Percentiles rank a stretch among this genome's conserved stretches.
Evolutionary conservation across 768 basidiomycete species (phyloP).

Genomic region (Russula dissimulans): DNA sequence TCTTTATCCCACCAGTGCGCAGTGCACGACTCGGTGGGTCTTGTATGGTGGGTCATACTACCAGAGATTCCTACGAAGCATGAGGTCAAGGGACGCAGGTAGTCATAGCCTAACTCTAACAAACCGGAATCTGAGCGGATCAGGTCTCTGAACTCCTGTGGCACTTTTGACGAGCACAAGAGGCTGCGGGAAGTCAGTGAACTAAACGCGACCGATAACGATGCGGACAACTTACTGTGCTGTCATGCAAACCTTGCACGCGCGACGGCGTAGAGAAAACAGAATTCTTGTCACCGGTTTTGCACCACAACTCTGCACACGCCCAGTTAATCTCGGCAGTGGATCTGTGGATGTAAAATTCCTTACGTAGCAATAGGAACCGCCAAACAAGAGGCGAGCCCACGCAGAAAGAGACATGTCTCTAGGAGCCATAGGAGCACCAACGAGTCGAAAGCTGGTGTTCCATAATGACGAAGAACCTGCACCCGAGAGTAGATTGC

Average conservation of each 20-base stretch:
- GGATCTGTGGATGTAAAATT: too few species aligned
- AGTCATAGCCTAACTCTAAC: not conserved
- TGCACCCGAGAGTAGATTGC: conserved; percentile 22
- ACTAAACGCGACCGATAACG: not conserved
- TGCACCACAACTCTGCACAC: conserved; percentile 9
- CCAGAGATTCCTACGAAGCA: not conserved
- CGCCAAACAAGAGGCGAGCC: conserved; percentile 11
- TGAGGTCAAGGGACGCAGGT: not conserved
- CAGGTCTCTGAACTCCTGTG: not conserved
- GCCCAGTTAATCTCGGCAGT: too few species aligned
- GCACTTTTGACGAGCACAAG: not conserved
- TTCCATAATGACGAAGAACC: conserved; percentile 25
- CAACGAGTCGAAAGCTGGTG: not conserved
- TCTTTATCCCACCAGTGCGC: conserved; percentile 10
- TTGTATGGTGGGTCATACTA: not conserved
- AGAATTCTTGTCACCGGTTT: conserved; percentile 8
- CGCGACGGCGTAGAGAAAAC: conserved; percentile 14
- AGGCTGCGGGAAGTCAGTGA: not conserved
- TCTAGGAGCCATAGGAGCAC: conserved; percentile 3
- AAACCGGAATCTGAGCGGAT: not conserved
- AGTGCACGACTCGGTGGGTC: not conserved
- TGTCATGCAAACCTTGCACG: conserved; percentile 12
- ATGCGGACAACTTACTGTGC: not conserved
- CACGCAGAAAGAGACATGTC: conserved; percentile 14
- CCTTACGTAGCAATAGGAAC: conserved; percentile 13